These are phyloP conservation scores for Nidula microcarpa DNA, from an alignment of 768 basidiomycete genomes.

Conservation along the genomic window DNA sequence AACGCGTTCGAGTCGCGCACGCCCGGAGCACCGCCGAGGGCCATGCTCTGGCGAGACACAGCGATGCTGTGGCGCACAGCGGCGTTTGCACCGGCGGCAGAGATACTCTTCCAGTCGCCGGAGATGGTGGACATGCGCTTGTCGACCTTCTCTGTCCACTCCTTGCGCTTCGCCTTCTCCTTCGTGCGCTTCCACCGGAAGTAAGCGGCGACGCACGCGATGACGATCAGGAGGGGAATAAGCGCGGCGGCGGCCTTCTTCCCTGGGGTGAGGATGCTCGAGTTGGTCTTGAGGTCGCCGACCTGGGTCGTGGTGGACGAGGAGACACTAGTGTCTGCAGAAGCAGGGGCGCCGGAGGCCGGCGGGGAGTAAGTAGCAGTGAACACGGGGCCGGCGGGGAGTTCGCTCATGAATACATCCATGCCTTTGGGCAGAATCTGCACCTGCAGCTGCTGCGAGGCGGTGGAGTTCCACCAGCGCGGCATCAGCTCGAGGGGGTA, in stretches of 20 bases:
- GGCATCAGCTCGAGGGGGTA: slow-evolving; percentile 52
- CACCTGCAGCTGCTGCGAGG: slow-evolving; percentile 49
- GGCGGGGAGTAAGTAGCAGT: slow-evolving; percentile 55
- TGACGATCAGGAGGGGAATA: slow-evolving; percentile 56
- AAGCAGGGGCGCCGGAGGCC: slow-evolving; percentile 22
- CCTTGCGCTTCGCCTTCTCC: slow-evolving; percentile 47
- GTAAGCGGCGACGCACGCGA: slow-evolving; percentile 39
- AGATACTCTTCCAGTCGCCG: slow-evolving; percentile 73
- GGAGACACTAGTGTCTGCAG: slow-evolving; percentile 13
- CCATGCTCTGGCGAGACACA: background rate
- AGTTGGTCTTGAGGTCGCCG: slow-evolving; percentile 27
- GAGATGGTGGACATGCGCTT: slow-evolving; percentile 83
- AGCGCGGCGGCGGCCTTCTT: slow-evolving; percentile 66
- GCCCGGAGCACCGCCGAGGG: no score
- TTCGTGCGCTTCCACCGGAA: slow-evolving; percentile 50
- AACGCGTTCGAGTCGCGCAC: no score
- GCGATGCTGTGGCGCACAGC: slow-evolving; percentile 73
- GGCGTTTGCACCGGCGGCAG: slow-evolving; percentile 64
- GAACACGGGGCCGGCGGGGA: slow-evolving; percentile 69
- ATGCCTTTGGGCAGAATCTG: slow-evolving; percentile 38
- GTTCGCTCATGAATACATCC: slow-evolving; percentile 45
- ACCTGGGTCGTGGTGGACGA: slow-evolving; percentile 33
- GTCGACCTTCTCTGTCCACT: slow-evolving; percentile 67
- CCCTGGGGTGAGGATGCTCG: slow-evolving; percentile 35
- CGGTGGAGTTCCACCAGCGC: slow-evolving; percentile 68